Evolutionary conservation across 164 flowering plant genomes (phyloP).

Genomic region (Platanus orientalis): DNA sequence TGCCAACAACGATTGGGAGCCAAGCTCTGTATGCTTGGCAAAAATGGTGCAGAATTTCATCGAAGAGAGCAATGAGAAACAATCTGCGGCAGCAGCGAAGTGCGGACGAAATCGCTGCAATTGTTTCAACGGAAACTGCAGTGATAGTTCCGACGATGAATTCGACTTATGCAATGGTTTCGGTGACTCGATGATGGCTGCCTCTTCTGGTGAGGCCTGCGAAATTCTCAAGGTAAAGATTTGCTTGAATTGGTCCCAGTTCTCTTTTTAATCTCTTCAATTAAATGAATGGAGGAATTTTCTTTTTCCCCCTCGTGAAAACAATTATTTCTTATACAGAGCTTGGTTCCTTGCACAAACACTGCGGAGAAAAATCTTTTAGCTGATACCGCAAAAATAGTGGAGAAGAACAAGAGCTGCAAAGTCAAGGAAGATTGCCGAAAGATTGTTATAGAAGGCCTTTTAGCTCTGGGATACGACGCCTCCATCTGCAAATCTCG

Average conservation of each 20-base stretch:
- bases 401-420: slow-evolving; percentile 45
- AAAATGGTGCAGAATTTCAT: slow-evolving; percentile 87
- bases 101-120: slow-evolving; percentile 1
- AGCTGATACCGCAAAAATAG: slow-evolving; percentile 34
- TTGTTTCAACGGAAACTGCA: slow-evolving; percentile 39
- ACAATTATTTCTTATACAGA: slow-evolving; percentile 15
- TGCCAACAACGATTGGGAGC: slow-evolving; percentile 58
- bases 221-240: slow-evolving; percentile 65
- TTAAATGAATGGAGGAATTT: background rate
- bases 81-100: slow-evolving; percentile 20
- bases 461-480: slow-evolving; percentile 57
- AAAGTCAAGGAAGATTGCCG: slow-evolving; percentile 49
- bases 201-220: slow-evolving; percentile 33
- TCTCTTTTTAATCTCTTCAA: background rate
- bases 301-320: background rate
- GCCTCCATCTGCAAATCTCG: slow-evolving; percentile 74
- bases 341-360: slow-evolving; percentile 26
- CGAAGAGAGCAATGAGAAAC: slow-evolving; percentile 66
- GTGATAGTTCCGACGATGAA: slow-evolving; percentile 76
- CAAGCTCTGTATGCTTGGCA: slow-evolving; percentile 80
- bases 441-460: slow-evolving; percentile 42
- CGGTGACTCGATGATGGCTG: slow-evolving; percentile 32
- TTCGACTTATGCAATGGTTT: slow-evolving; percentile 37
- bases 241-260: background rate
- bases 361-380: slow-evolving; percentile 29